Conservation (phyloP, 192 early-diverging fungal species). For the Linnemannia zychae region DNA sequence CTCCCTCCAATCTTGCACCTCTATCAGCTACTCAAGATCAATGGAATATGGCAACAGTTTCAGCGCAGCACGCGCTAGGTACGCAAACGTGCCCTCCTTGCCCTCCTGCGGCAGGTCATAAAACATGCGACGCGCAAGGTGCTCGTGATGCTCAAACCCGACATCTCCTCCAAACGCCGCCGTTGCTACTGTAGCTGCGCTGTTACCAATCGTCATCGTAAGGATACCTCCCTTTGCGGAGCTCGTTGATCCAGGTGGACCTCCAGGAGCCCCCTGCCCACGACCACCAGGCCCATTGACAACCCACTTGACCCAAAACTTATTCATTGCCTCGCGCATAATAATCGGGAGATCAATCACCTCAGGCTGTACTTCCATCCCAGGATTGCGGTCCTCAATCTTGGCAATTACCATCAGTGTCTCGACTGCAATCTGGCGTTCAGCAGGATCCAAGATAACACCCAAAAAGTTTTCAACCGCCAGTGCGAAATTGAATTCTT, state of each 20-base stretch:
- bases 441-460: slow-evolving; percentile 80
- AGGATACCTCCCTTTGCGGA: not conserved
- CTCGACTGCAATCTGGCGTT: slow-evolving; percentile 82
- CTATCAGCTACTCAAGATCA: slow-evolving; percentile 36
- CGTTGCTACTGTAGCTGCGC: not conserved
- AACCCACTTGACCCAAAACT: slow-evolving; percentile 80
- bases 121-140: slow-evolving; percentile 78
- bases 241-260: slow-evolving; percentile 42
- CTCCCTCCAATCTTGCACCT: not conserved
- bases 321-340: slow-evolving; percentile 73
- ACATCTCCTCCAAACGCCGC: slow-evolving; percentile 36
- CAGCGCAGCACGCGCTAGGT: slow-evolving; percentile 66
- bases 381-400: slow-evolving; percentile 75
- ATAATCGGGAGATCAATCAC: slow-evolving; percentile 72
- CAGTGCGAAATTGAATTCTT: slow-evolving; percentile 89
- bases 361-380: slow-evolving; percentile 58
- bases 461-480: slow-evolving; percentile 82
- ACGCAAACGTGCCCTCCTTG: slow-evolving; percentile 74
- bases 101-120: slow-evolving; percentile 81
- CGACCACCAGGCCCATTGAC: slow-evolving; percentile 58
- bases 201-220: not conserved
- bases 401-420: slow-evolving; percentile 76
- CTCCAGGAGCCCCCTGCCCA: slow-evolving; percentile 21
- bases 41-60: slow-evolving; percentile 58
- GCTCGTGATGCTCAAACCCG: slow-evolving; percentile 74